Evolutionary conservation across 1,139 yeast species (phyloP).

Genomic region (Saccharomyces hybrid): DNA sequence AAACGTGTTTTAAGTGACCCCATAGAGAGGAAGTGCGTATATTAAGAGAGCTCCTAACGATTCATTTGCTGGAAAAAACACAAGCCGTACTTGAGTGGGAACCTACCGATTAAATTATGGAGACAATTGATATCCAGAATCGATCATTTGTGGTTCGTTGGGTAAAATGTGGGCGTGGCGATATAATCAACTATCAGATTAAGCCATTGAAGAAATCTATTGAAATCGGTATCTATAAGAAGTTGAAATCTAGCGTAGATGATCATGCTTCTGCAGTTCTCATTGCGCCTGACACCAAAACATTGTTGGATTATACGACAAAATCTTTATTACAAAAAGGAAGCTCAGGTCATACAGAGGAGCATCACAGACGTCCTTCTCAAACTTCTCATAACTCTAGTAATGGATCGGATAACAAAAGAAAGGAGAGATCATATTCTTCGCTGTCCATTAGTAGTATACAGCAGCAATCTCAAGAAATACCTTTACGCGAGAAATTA

Average conservation of each 20-base stretch:
- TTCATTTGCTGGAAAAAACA: not conserved
- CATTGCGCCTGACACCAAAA: constrained; percentile 24
- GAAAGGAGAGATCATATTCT: not conserved
- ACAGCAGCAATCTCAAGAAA: constrained; percentile 27
- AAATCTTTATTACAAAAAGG: constrained; percentile 16
- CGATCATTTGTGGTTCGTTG: constrained; percentile 85
- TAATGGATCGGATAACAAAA: not conserved
- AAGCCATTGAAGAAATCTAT: constrained; percentile 82
- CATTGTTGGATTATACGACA: constrained; percentile 22
- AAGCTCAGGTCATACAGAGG: constrained; percentile 11
- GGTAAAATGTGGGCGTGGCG: constrained; percentile 68
- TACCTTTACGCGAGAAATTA: constrained; percentile 36
- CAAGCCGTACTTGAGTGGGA: not conserved
- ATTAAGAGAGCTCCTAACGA: not conserved
- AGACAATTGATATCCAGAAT: constrained; percentile 81
- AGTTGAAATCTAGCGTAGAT: constrained; percentile 17
- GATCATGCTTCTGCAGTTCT: constrained; percentile 19
- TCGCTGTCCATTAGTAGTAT: constrained; percentile 28
- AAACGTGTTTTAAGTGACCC: not conserved
- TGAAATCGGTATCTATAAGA: constrained; percentile 36
- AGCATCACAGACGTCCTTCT: not conserved
- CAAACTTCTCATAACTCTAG: not conserved
- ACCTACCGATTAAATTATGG: constrained; percentile 41
- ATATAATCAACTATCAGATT: constrained; percentile 67
- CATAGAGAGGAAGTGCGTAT: not conserved